A percentile compares a stretch with the other conserved stretches of the same genome.
phyloP scores from a whole-genome alignment of 306 rosid species.

The Pyrus pyrifolia region DNA sequence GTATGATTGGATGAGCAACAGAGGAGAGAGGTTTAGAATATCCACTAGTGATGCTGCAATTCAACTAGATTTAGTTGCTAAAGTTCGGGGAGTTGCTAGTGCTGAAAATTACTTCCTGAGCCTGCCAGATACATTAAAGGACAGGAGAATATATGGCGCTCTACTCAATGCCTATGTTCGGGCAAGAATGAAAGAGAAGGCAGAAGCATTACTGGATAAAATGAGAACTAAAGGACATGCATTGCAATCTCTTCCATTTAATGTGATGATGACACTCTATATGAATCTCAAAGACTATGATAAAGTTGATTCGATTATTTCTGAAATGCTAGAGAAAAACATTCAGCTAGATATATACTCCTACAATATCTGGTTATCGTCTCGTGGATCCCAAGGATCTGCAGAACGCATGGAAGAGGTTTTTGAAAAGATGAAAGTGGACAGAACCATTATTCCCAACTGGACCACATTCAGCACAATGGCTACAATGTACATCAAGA shows the following conservation, averaged over 20 bases:
- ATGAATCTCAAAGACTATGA: conserved; percentile 73
- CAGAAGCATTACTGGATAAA: conserved; percentile 65
- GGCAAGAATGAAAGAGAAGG: conserved; percentile 51
- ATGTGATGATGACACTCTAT: conserved; percentile 97
- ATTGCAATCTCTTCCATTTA: conserved; percentile 62
- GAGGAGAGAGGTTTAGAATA: conserved; percentile 76
- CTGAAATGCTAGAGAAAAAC: conserved; percentile 66
- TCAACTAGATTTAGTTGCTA: conserved; percentile 75
- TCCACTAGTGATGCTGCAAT: conserved; percentile 77
- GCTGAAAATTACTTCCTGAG: conserved; percentile 74
- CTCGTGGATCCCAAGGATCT: conserved; percentile 67
- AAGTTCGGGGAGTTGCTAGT: conserved; percentile 62
- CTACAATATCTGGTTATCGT: conserved; percentile 88
- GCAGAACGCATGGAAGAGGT: conserved; percentile 74
- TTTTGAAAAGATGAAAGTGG: conserved; percentile 66
- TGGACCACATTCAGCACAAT: conserved; percentile 90
- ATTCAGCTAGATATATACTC: conserved; percentile 76
- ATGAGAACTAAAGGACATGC: conserved; percentile 74
- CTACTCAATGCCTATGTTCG: conserved; percentile 76
- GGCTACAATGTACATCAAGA: conserved; percentile 87
- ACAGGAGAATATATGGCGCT: conserved; percentile 72
- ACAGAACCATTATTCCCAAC: conserved; percentile 61
- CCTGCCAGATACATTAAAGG: conserved; percentile 47
- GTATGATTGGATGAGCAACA: conserved; percentile 82
- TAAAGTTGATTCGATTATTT: conserved; percentile 61